Evolutionary conservation across 768 basidiomycete genomes (phyloP), one percentile per base, ranked within the genome.

Genomic region (Tubosaeta sp.): DNA sequence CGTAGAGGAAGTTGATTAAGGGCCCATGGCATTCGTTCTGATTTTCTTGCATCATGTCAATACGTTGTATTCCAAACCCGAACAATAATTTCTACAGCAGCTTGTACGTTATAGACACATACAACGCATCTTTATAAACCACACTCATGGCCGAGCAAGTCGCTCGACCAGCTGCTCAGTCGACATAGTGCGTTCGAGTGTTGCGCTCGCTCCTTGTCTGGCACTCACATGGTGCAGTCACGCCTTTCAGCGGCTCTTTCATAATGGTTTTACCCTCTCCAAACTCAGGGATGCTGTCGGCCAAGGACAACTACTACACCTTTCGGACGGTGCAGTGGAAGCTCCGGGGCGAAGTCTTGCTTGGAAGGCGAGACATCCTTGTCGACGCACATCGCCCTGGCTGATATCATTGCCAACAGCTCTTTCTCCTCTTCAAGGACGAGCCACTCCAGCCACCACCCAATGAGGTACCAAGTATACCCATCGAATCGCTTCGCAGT

Each of bases 1-100:
- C 53, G 91, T 94, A 48, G 91, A 95, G 78, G 91, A 94, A 75
- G 92, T 93, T 62, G 86, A 89, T 69, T 89, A 80, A 79, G 57
- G 53, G 58, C 50, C 52, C 58, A 60, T 58, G 35, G 64, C 59
- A 56, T 61, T 43, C 48, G 55, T 54, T 66, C 43, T 43, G 52
- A 61, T 61, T 58, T 53, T 58, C 53, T 55, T 54, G 68, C 68
- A 70, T 68, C 51, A 46, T 62, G 62, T 57, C 58, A 59, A 51
- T 68, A 68, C 51, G 61, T 58, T 62, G 64, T 69, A 66, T 53
- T 53, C 44, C 59, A 68, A 55, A 33, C 43, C 44, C 59, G 70
- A 55, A 33, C 43, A 54, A 59, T 68, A 68, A 71, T 68, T 52
- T 22, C 32, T 39, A 35, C 54, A 55, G 29, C 54, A 66, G 54